A percentile compares a stretch with the other conserved stretches of the same genome.
These are phyloP conservation scores for Cryptosporidium sp. DNA, from an alignment of 169 alveolate genomes.

Conservation along the genomic window DNA sequence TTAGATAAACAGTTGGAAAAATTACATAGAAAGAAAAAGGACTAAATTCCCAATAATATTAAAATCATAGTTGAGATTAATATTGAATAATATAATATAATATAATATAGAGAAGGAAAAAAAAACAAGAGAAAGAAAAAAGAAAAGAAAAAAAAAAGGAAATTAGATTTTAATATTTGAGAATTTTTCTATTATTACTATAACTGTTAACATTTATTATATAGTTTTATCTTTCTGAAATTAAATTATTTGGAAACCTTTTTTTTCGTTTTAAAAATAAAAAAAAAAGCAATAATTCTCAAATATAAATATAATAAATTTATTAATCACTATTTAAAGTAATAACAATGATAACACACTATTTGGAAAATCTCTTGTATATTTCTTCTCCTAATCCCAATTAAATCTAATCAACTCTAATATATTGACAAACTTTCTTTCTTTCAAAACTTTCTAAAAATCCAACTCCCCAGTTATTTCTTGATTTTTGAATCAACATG, in stretches of 20 bases:
- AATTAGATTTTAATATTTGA: not conserved
- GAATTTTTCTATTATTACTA: not conserved
- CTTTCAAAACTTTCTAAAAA: constrained; percentile 29
- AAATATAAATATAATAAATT: too few species aligned
- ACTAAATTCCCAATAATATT: not conserved
- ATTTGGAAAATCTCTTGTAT: too few species aligned
- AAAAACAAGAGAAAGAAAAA: not conserved
- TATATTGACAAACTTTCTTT: constrained; percentile 56
- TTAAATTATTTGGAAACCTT: not conserved
- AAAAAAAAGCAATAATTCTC: not conserved
- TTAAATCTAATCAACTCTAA: not conserved
- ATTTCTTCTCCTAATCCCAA: too few species aligned
- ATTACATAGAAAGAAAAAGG: constrained; percentile 33
- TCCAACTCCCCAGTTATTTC: constrained; percentile 45
- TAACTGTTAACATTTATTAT: not conserved
- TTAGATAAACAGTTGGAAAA: constrained; percentile 50
- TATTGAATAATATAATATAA: not conserved
- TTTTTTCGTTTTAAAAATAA: too few species aligned
- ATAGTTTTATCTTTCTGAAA: not conserved
- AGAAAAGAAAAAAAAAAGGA: not conserved
- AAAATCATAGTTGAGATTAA: not conserved
- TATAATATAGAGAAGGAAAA: too few species aligned
- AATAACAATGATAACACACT: too few species aligned
- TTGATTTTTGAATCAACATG: constrained; percentile 38
- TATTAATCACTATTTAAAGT: too few species aligned